These are phyloP conservation scores for Trichoderma parareesei DNA, from an alignment of 495 filamentous ascomycete genomes.

Conservation along the genomic window DNA sequence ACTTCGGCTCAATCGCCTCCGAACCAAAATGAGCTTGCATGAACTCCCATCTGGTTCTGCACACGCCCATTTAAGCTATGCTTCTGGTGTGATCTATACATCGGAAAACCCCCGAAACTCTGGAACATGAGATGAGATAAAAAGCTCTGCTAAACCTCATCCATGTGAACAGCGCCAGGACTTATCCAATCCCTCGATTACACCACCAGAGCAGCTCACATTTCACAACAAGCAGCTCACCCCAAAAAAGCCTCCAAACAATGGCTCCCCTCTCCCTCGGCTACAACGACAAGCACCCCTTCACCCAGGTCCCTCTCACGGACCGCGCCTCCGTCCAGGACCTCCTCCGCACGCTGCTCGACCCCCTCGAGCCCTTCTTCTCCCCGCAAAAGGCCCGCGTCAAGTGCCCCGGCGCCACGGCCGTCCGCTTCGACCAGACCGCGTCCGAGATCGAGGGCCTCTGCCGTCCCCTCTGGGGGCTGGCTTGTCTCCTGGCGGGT, in stretches of 20 bases:
- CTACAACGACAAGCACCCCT: slow-evolving; percentile 41
- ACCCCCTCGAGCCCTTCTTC: slow-evolving; percentile 57
- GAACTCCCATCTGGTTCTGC: neutral
- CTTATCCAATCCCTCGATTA: neutral
- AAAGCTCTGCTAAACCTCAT: neutral
- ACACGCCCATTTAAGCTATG: neutral
- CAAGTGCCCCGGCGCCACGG: slow-evolving; percentile 53
- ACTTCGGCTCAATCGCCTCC: neutral
- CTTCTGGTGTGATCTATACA: no score
- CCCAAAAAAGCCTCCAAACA: neutral
- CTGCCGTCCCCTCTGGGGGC: slow-evolving; percentile 65
- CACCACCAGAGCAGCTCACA: neutral
- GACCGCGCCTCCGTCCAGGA: slow-evolving; percentile 47
- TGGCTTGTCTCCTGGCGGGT: slow-evolving; percentile 60
- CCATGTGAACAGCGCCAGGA: neutral
- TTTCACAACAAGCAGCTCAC: neutral
- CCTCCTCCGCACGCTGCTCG: slow-evolving; percentile 50
- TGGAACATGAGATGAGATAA: no score
- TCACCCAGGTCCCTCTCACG: slow-evolving; percentile 37
- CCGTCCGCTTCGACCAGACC: slow-evolving; percentile 63
- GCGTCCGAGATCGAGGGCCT: slow-evolving; percentile 72
- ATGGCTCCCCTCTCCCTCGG: slow-evolving; percentile 27
- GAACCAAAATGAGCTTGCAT: neutral
- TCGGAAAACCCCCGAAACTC: neutral
- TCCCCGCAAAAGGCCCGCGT: slow-evolving; percentile 50